Evolutionary conservation across 2,329 filamentous ascomycete genomes (phyloP), one percentile per base, ranked within the genome.

Genomic region (Arthroderma sp.): DNA sequence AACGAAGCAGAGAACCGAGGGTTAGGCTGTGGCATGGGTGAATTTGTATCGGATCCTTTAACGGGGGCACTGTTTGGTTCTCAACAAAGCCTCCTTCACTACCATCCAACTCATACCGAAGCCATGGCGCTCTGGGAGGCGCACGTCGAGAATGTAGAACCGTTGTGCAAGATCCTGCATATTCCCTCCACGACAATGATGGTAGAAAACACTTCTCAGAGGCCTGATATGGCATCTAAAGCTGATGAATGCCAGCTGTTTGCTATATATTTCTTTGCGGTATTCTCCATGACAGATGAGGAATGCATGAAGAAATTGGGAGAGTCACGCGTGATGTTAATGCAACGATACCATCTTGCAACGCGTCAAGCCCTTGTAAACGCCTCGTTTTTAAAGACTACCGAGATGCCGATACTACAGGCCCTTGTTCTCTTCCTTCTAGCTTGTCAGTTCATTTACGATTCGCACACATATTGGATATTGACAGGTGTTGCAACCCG

Each of bases 51-150:
- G 15, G 15, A 22, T 3, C 15, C 34, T 15, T 9, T 6, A 15
- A 5, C 34, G n/a, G 53, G 29, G 38, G 49, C 40, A 40, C 51
- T 46, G 44, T 52, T 40, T 8, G 48, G 43, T 22, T 29, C 28
- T 42, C 46, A 46, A 5, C 38, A 47, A 53, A 44, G 52, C 54
- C 5, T 53, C 56, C 10, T 52, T 37, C 52, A 58, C 49, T 38
- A 52, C 54, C 58, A 62, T 37, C 60, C 59, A 3, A 46, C 42
- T 5, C 40, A 53, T 9, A 46, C 50, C 11, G 45, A 54, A 31
- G 74, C 83, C 28, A 79, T 84, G 54, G 72, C 73, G 42, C 69
- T 89, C 4, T 89, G 84, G 84, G 80, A 86, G 57, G 68, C 77
- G 6, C 87, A 81, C 51, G 38, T 40, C 10, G 34, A 28, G 15